Base-by-base conservation (phyloP, 805 yeast species). In the Kazachstania bromeliacearum region DNA sequence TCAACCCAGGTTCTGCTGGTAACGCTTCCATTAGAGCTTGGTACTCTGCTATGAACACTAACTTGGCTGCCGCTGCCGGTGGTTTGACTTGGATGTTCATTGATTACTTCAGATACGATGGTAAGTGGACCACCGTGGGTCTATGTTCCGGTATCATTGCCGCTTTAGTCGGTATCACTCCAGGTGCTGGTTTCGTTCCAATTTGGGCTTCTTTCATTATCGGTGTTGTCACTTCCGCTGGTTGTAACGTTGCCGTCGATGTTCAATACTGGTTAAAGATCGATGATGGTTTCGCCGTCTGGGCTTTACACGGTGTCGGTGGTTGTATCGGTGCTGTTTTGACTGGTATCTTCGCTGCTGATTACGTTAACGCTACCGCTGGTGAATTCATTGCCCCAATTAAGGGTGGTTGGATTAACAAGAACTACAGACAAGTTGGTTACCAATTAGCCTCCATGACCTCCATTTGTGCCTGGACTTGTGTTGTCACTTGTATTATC, bases 1-100 rank as follows among this genome's bases (percentile, higher is more conserved):
- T 92, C 77, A 92, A 92, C 72, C 96, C 96, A 63, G 97, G 97
- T 52, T 85, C 96, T 33, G 83, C 96, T 34, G 96, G 96, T 62
- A 81, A 85, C 57, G 84, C 96, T 25, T 65, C 89, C 43, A 77
- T 92, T 59, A 80, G 96, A 66, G 88, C 96, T 39, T 85, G 85
- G 82, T 87, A 87, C 68, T 95, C 96, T 26, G 74, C 82, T 58
- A 80, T 82, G 55, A 87, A 85, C 73, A 89, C 97, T 54, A 85
- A 89, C 64, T 59, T 89, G 50, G 95, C 97, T 35, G 97, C 97
- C 42, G 78, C 95, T 10, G 63, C 76, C 51, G 97, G 96, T 66
- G 96, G 94, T 41, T 71, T 92, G 47, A 72, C 95, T 31, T 92
- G 96, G 96, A 77, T 88, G 85, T 70, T 84, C 53, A 75, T 88